Evolutionary conservation across 176 grass and related monocot species (phyloP), one percentile per base, ranked within the genome.

Genomic region (Paspalum vaginatum): DNA sequence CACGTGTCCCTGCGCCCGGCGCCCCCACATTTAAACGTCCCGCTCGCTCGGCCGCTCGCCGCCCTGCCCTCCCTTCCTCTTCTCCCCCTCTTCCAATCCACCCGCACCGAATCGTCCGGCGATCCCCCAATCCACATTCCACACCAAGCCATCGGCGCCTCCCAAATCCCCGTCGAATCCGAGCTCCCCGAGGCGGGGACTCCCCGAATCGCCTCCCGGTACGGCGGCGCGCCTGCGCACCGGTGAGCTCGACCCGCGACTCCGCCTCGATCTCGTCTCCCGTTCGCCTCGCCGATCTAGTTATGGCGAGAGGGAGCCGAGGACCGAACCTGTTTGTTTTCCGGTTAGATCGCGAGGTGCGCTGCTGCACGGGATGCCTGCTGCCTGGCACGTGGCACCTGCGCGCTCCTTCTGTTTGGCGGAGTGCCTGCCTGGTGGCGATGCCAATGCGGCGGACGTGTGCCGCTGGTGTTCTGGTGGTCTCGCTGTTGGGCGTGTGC

Each of bases 21-120:
- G 24, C 8, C 39, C 55, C 71, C 27, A 49, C 65, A 41, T 81
- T 89, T 65, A 81, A 89, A 89, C 44, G 86, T 88, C 63, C 43
- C 86, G 83, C 74, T 55, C 62, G 32, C 1, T n/a, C n/a, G n/a
- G n/a, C n/a, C n/a, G n/a, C n/a, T n/a, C n/a, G n/a, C n/a, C n/a
- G n/a, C n/a, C n/a, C n/a, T n/a, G 81, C 81, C 70, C 59, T 32
- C 62, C 61, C 42, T 79, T 15, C 57, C 48, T 66, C 51, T n/a
- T 8, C 32, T 6, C 16, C 21, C 8, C 32, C 14, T 55, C 67
- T 40, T 58, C 49, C 58, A 64, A 40, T 75, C 68, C 11, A 42
- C 32, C 55, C 20, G 14, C 42, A 12, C 67, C 21, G 44, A 70
- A 50, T 70, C 68, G 11, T 0, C 47, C 56, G 17, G 78, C 75